Base-by-base conservation (phyloP, 2,329 filamentous ascomycete species). In the Paraconiothyrium brasiliense region DNA sequence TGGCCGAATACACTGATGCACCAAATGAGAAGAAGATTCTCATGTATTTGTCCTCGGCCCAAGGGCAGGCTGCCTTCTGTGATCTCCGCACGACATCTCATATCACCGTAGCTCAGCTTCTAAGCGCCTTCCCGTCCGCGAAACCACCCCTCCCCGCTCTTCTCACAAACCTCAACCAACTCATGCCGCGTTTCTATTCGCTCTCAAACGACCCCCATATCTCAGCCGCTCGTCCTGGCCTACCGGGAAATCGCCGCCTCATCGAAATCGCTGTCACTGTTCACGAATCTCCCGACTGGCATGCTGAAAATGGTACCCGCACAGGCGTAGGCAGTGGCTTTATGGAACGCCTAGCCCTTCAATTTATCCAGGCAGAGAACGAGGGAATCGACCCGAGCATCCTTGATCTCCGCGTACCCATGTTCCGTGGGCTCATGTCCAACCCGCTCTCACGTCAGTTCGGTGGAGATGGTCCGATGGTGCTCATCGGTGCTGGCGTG, bases 131-230 rank as follows among this genome's bases (percentile, higher is more conserved):
- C 83, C 93, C 95, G 2, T 97, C 93, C 44, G 89, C 92, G 7
- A 92, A 93, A 76, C 95, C 95, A 57, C 93, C 94, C 4, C 84
- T 99, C 70, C 92, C 95, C 58, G 84, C 89, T 62, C 84, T 99
- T 11, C 85, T 97, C 39, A 92, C 91, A 2, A 87, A 91, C 47
- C 87, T 97, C 57, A 92, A 91, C 71, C 91, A 92, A 52, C 86
- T 98, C 55, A 98, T 98, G 94, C 95, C 95, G 2, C 92, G 95
- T 62, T 99, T 99, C 84, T 99, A 99, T 83, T 98, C 94, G 4
- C 88, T 99, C 14, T 97, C 94, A 57, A 97, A 97, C 77, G 95
- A 99, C 73, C 95, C 95, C 0, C 92, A 95, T 66, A 89, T 96
- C 68, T 90, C 88, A 2, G 91, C 87, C 63, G 86, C 87, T 64